Evolutionary conservation across 176 grass and related monocot species (phyloP), one percentile per base, ranked within the genome.

Genomic region (Leersia perrieri): DNA sequence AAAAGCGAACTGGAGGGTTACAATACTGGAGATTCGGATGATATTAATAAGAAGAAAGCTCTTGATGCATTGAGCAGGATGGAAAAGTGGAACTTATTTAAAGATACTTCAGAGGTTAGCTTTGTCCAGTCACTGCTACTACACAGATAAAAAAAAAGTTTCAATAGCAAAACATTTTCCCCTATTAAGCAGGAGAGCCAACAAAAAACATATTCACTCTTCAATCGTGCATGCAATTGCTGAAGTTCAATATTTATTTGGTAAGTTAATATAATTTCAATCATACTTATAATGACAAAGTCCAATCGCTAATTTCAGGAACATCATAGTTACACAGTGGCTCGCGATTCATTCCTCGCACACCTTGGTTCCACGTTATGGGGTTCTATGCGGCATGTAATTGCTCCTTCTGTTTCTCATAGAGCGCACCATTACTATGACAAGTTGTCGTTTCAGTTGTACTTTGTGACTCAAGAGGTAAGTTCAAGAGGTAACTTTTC

Each of bases 21-120:
- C 72, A 70, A 89, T 57, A 93, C 79, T 86, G 95, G 82, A 91
- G 86, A 95, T 63, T 83, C 88, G 80, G 88, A 91, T 64, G 95
- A 98, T 85, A 83, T 72, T 87, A 94, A 91, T 82, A 98, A 98
- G 87, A 88, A 66, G 42, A 98, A 93, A 84, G 95, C 95, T 85
- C 76, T 89, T 77, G 88, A 95, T 89, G 95, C 95, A 39, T 69
- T 98, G 75, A 91, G 89, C 76, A 89, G 86, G 88, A 95, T 98
- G 92, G 92, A 98, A 83, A 85, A 77, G 14, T 98, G 95, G 95
- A 95, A 98, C 78, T 83, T 98, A 83, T 98, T 98, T 81, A 95
- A 85, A 66, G 85, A 89, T 62, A 77, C 68, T 79, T 57, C 73
- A 83, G 92, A 85, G 87, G 88, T 90, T 83, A 74, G 62, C 49